Percentiles rank a stretch among this genome's conserved stretches.
These are phyloP conservation scores for Neocucurbitaria cava DNA, from an alignment of 2,329 filamentous ascomycete genomes.

Conservation along the genomic window DNA sequence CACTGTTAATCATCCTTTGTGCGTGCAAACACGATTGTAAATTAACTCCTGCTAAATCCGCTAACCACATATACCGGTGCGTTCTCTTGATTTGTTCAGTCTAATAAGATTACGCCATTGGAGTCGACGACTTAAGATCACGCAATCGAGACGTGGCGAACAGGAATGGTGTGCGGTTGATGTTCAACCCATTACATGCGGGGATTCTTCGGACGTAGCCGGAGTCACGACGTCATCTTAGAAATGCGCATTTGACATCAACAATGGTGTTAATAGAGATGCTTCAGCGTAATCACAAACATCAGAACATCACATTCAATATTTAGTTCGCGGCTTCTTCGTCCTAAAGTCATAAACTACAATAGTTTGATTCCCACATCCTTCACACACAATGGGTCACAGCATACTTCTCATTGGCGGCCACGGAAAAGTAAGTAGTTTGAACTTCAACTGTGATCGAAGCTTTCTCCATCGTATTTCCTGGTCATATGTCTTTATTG, in stretches of 20 bases:
- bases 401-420: constrained; percentile 76
- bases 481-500: too few relatives aligned
- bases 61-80: background rate
- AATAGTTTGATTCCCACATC: background rate
- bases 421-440: constrained; percentile 68
- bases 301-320: background rate
- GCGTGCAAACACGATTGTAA: background rate
- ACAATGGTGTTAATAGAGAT: background rate
- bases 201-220: constrained; percentile 5
- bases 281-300: too few relatives aligned
- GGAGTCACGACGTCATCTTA: constrained; percentile 19
- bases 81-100: background rate
- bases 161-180: background rate
- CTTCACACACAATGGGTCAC: constrained; percentile 35
- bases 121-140: background rate
- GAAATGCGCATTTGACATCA: constrained; percentile 3
- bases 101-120: background rate
- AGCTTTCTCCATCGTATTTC: too few relatives aligned
- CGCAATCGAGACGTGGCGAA: background rate
- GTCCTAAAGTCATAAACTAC: background rate
- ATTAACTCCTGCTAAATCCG: background rate
- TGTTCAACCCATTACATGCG: background rate
- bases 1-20: background rate
- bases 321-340: background rate
- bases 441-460: too few relatives aligned